phyloP scores from a whole-genome alignment of 2,329 filamentous ascomycete species.

The Alternaria metachromatica region DNA sequence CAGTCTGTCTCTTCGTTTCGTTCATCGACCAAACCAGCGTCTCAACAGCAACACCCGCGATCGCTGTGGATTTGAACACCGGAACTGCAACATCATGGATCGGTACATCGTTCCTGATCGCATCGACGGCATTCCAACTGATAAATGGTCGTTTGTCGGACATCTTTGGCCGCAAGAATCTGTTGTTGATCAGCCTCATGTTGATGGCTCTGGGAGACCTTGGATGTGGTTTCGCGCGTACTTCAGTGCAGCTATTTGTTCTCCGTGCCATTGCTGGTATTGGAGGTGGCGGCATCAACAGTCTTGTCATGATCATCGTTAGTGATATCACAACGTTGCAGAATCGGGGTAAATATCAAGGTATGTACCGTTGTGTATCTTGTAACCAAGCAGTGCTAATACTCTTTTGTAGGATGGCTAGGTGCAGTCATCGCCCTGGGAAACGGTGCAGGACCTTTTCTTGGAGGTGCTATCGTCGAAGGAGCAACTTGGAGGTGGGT shows the following conservation, averaged over 20 bases:
- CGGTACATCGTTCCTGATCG: conserved; percentile 61
- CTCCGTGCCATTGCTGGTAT: conserved; percentile 65
- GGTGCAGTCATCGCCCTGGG: conserved; percentile 27
- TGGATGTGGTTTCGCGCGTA: conserved; percentile 64
- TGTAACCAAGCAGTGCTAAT: background rate
- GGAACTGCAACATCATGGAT: conserved; percentile 62
- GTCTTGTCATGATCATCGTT: conserved; percentile 47
- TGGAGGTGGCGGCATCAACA: conserved; percentile 65
- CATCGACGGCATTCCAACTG: conserved; percentile 68
- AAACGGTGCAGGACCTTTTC: conserved; percentile 26
- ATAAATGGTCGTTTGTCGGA: conserved; percentile 69
- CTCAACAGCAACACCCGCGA: conserved; percentile 48
- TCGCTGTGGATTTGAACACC: conserved; percentile 46
- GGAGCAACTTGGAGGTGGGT: conserved; percentile 23
- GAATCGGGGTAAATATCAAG: conserved; percentile 46
- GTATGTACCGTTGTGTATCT: conserved; percentile 6
- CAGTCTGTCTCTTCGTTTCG: conserved; percentile 61
- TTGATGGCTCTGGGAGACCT: conserved; percentile 64
- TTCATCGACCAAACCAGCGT: conserved; percentile 66
- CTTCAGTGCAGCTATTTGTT: conserved; percentile 65
- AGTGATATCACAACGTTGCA: conserved; percentile 45
- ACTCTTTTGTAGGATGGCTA: conserved; percentile 13
- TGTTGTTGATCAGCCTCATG: conserved; percentile 60
- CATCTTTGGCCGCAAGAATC: conserved; percentile 57
- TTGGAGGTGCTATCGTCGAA: conserved; percentile 27